Evolutionary conservation across 148 eudicot genomes (phyloP), one percentile per base, ranked within the genome.

Genomic region (Vaccinium macrocarpon): DNA sequence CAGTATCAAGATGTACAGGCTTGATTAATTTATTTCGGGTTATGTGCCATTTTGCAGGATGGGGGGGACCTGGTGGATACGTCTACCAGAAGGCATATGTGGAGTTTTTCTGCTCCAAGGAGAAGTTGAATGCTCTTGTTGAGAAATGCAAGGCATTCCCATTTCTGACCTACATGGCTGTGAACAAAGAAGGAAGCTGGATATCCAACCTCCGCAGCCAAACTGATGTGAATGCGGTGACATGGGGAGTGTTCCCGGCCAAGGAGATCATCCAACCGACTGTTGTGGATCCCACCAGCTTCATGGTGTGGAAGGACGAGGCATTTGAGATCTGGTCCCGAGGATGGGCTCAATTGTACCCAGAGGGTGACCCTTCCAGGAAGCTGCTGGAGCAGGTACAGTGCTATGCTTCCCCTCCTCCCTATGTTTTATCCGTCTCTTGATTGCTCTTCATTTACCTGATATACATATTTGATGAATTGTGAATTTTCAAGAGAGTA

Each of bases 261-360:
- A 96, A 94, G 92, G 98, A 96, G 90, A 91, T 94, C 79, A 87
- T 94, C 84, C 98, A 96, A 87, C 98, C 98, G 57, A 94, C 98
- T 76, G 95, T 96, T 11, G 98, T 96, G 21, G 98, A 94, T 85
- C 92, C 98, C 82, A 88, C 90, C 57, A 94, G 98, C 90, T 96
- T 96, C 79, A 84, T 88, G 86, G 89, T 94, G 82, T 96, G 98
- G 98, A 94, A 96, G 84, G 98, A 94, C 49, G 98, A 96, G 90
- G 98, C 98, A 2, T 96, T 96, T 87, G 95, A 93, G 84, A 91
- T 94, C 82, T 96, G 98, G 97, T 93, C 93, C 25, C 90, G 91
- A 89, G 95, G 94, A 66, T 96, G 97, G 99, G 94, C 98, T 84
- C 90, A 89, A n/a, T 85, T 94, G 83, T 93, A 93, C 84, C 89